phyloP scores from a whole-genome alignment of 1,284 basidiomycete genomes.

The Boletus semigastroideus region DNA sequence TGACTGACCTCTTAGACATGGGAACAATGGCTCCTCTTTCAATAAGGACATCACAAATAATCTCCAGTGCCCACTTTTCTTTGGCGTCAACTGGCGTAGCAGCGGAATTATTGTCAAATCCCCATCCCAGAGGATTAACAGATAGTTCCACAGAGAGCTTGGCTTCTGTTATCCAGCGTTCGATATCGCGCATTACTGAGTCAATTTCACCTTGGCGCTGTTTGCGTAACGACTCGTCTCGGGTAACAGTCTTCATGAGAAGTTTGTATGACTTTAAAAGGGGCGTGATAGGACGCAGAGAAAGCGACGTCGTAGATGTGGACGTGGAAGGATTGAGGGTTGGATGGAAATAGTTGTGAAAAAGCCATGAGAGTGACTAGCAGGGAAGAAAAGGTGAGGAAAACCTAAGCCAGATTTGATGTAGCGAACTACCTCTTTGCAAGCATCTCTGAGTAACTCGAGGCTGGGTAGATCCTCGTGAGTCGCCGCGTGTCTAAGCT shows the following conservation, averaged over 20 bases:
- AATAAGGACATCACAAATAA: constrained; percentile 62
- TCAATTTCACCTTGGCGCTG: constrained; percentile 52
- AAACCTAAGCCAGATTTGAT: neutral
- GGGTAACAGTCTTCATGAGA: constrained; percentile 56
- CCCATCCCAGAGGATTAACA: constrained; percentile 48
- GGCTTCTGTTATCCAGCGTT: constrained; percentile 74
- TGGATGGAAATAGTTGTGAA: constrained; percentile 79
- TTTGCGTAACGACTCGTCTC: constrained; percentile 60
- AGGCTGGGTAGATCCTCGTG: constrained; percentile 94
- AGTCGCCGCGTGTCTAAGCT: constrained; percentile 91
- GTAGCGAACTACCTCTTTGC: constrained; percentile 54
- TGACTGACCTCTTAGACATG: constrained; percentile 69
- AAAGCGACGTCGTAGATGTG: constrained; percentile 25
- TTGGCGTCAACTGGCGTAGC: constrained; percentile 39
- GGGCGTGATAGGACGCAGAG: constrained; percentile 55
- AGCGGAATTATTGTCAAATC: constrained; percentile 32
- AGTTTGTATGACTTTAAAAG: constrained; percentile 69
- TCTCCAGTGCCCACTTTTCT: constrained; percentile 69
- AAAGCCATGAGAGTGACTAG: constrained; percentile 76
- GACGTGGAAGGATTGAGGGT: constrained; percentile 59
- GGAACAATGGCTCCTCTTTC: constrained; percentile 74
- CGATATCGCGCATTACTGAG: constrained; percentile 52
- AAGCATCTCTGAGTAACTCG: constrained; percentile 74
- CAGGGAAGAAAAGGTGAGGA: constrained; percentile 12
- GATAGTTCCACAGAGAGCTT: constrained; percentile 56